Conservation (phyloP, 371 early-diverging fungal species). For the Saksenaea oblongispora region DNA sequence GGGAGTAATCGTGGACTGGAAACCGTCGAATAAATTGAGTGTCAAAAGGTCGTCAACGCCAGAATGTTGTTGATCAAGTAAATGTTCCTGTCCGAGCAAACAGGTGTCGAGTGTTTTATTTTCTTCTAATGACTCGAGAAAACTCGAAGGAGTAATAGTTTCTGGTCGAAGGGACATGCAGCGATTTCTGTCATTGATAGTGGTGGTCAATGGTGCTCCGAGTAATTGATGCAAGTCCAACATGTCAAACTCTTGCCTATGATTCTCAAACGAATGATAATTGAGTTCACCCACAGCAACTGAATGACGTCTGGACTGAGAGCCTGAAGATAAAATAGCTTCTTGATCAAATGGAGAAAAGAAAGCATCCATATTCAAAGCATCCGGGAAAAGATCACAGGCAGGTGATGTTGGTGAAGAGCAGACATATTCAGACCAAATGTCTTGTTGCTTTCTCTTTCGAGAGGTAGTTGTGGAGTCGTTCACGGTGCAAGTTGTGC, state of each 20-base stretch:
- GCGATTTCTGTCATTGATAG: constrained; percentile 6
- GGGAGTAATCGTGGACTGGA: constrained; percentile 8
- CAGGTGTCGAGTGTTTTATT: constrained; percentile 9
- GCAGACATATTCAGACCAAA: constrained; percentile 35
- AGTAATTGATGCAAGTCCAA: constrained; percentile 25
- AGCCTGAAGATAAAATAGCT: neutral
- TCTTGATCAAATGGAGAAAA: constrained; percentile 5
- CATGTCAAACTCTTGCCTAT: constrained; percentile 23
- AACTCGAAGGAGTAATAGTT: constrained; percentile 39
- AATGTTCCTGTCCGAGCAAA: neutral
- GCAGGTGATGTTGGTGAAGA: constrained; percentile 27
- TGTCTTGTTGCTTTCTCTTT: constrained; percentile 31
- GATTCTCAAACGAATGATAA: constrained; percentile 16
- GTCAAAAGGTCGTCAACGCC: neutral
- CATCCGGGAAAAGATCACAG: neutral
- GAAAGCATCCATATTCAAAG: neutral
- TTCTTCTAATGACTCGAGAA: constrained; percentile 54
- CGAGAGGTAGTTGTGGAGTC: constrained; percentile 16
- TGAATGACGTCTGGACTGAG: constrained; percentile 28
- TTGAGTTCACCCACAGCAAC: constrained; percentile 33
- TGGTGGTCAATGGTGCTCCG: neutral
- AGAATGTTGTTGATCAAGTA: neutral
- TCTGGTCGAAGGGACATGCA: constrained; percentile 39
- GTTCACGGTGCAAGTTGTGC: constrained; percentile 1
- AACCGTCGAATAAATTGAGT: neutral